phyloP scores from a whole-genome alignment of 257 asterid species.

The Lithospermum erythrorhizon region DNA sequence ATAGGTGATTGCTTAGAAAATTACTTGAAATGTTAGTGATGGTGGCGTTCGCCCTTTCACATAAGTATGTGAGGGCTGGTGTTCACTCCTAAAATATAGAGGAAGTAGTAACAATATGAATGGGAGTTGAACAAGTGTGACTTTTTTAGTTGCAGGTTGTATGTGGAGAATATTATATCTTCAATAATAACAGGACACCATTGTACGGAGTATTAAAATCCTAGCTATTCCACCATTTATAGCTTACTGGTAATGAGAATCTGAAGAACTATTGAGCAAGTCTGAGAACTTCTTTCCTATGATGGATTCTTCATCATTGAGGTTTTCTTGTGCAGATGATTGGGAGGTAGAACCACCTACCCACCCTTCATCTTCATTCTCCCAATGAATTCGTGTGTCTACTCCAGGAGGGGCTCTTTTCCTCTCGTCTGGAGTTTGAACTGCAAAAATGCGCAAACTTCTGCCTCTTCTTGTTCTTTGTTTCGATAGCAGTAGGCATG shows the following conservation, averaged over 20 bases:
- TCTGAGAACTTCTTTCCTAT: conserved; percentile 58
- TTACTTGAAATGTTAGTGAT: too few species aligned
- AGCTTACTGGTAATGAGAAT: conserved; percentile 82
- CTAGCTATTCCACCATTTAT: too few species aligned
- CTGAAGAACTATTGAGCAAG: conserved; percentile 57
- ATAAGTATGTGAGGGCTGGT: too few species aligned
- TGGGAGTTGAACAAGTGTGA: too few species aligned
- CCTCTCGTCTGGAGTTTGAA: conserved; percentile 27
- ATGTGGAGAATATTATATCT: background rate
- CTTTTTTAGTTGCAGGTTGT: too few species aligned
- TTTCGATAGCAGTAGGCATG: conserved; percentile 11
- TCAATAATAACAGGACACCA: too few species aligned
- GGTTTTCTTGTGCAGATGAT: conserved; percentile 23
- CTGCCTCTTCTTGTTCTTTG: conserved; percentile 5
- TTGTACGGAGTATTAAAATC: too few species aligned
- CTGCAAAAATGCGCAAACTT: conserved; percentile 21
- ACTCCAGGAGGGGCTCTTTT: conserved; percentile 60
- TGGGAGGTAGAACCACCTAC: conserved; percentile 42
- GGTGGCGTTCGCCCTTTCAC: too few species aligned
- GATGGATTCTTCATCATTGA: conserved; percentile 35
- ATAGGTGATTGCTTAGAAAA: too few species aligned
- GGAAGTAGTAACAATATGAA: too few species aligned
- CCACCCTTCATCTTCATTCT: conserved; percentile 88
- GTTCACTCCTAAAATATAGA: too few species aligned
- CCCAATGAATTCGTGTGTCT: conserved; percentile 89